These are phyloP conservation scores for Cornus controversa DNA, from an alignment of 148 eudicot genomes.

Conservation along the genomic window DNA sequence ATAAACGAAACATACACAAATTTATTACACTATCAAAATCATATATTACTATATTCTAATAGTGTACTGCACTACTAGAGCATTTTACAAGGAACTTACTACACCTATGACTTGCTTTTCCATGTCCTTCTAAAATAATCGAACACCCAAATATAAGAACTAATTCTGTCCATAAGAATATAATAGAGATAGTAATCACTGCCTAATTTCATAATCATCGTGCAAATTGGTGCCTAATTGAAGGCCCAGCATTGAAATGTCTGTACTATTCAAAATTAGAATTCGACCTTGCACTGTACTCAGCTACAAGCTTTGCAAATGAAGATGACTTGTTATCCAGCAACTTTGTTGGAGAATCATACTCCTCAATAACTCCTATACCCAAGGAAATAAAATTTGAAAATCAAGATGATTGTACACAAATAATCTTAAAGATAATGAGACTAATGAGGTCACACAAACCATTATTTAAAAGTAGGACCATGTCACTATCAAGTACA, in stretches of 20 bases:
- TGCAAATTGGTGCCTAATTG: not conserved
- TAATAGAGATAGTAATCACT: not conserved
- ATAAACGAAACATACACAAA: not conserved
- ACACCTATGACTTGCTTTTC: not conserved
- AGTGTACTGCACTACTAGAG: not conserved
- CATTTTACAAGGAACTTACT: not conserved
- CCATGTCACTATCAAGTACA: slow-evolving; percentile 39
- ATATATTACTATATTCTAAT: not conserved
- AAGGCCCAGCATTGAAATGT: not conserved
- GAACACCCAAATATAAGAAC: not conserved
- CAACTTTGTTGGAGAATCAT: slow-evolving; percentile 36
- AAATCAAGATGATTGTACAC: slow-evolving; percentile 28
- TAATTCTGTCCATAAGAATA: not conserved
- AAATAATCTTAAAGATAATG: not conserved
- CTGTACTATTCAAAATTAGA: not conserved
- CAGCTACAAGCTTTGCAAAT: not conserved
- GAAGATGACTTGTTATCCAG: slow-evolving; percentile 5
- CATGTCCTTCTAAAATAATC: not conserved
- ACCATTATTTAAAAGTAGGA: not conserved
- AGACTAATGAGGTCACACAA: slow-evolving; percentile 7
- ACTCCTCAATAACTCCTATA: slow-evolving; percentile 19
- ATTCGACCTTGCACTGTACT: not conserved
- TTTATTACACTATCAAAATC: not conserved
- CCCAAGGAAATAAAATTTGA: not conserved
- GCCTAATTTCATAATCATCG: not conserved